phyloP scores from a whole-genome alignment of 371 early-diverging fungal genomes.

The Mortierella sp. region DNA sequence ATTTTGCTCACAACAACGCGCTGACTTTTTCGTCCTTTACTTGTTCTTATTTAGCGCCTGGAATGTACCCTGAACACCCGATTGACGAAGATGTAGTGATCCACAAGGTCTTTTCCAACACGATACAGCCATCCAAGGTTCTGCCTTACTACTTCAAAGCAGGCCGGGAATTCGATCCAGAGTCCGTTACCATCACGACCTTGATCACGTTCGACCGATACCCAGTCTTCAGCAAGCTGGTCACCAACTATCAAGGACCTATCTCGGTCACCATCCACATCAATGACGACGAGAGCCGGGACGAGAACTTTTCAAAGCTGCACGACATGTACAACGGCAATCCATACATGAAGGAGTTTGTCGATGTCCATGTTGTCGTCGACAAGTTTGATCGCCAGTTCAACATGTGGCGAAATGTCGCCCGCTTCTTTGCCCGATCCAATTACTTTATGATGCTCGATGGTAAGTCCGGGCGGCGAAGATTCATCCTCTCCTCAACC shows the following conservation, averaged over 20 bases:
- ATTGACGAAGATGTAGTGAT: slow-evolving; percentile 38
- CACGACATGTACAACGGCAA: slow-evolving; percentile 66
- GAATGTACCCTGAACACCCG: slow-evolving; percentile 16
- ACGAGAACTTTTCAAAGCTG: slow-evolving; percentile 63
- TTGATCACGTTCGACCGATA: slow-evolving; percentile 66
- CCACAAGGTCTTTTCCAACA: slow-evolving; percentile 70
- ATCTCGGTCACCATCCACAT: slow-evolving; percentile 78
- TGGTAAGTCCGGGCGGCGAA: slow-evolving; percentile 18
- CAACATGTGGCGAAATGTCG: slow-evolving; percentile 82
- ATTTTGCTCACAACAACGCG: too few species aligned
- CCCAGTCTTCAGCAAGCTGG: slow-evolving; percentile 66
- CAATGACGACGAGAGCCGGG: slow-evolving; percentile 67
- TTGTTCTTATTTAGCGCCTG: slow-evolving; percentile 10
- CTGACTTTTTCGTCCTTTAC: too few species aligned
- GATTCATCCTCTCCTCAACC: not conserved
- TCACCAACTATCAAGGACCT: slow-evolving; percentile 74
- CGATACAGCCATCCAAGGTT: slow-evolving; percentile 73
- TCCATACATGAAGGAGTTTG: slow-evolving; percentile 68
- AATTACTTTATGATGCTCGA: slow-evolving; percentile 80
- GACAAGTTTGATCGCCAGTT: slow-evolving; percentile 79
- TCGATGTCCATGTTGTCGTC: slow-evolving; percentile 74
- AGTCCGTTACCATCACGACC: slow-evolving; percentile 64
- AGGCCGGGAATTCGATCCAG: slow-evolving; percentile 45
- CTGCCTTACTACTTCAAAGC: slow-evolving; percentile 75
- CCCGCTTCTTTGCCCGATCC: slow-evolving; percentile 75